Evolutionary conservation across 1,139 yeast species (phyloP).

Genomic region (Arxiozyma bovina): DNA sequence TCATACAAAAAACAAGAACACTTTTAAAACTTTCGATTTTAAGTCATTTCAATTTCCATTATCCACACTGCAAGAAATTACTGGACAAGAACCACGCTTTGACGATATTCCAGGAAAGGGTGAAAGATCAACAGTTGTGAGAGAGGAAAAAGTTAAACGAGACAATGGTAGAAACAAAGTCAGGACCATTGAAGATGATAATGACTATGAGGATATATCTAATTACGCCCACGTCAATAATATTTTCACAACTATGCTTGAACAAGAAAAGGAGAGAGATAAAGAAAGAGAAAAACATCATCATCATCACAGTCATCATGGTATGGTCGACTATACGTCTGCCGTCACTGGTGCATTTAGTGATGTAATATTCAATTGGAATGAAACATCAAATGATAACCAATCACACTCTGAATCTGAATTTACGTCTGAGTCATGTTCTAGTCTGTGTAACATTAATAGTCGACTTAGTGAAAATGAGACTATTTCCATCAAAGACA

Average conservation of each 20-base stretch:
- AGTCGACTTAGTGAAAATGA: neutral
- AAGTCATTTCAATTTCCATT: slow-evolving; percentile 2
- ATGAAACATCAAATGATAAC: neutral
- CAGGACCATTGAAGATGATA: slow-evolving; percentile 1
- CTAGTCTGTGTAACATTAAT: neutral
- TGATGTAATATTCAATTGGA: slow-evolving; percentile 12
- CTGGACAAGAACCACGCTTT: neutral
- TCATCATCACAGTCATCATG: slow-evolving; percentile 6
- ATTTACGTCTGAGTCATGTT: neutral
- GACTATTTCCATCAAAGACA: neutral
- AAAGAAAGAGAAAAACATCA: slow-evolving; percentile 4
- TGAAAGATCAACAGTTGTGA: neutral
- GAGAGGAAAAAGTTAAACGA: slow-evolving; percentile 2
- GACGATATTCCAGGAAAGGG: slow-evolving; percentile 1
- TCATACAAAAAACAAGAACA: neutral
- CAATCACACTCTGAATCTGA: neutral
- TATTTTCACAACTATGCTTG: slow-evolving; percentile 2
- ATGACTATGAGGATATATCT: slow-evolving; percentile 3
- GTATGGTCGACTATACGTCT: slow-evolving; percentile 13
- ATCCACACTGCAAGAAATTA: neutral
- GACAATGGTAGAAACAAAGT: slow-evolving; percentile 4
- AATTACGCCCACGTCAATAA: slow-evolving; percentile 1
- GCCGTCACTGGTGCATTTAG: slow-evolving; percentile 18
- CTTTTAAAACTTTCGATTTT: slow-evolving; percentile 1
- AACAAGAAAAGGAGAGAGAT: slow-evolving; percentile 3